Base-by-base conservation (phyloP, 164 flowering plant species). In the Kalanchoe fedtschenkoi region DNA sequence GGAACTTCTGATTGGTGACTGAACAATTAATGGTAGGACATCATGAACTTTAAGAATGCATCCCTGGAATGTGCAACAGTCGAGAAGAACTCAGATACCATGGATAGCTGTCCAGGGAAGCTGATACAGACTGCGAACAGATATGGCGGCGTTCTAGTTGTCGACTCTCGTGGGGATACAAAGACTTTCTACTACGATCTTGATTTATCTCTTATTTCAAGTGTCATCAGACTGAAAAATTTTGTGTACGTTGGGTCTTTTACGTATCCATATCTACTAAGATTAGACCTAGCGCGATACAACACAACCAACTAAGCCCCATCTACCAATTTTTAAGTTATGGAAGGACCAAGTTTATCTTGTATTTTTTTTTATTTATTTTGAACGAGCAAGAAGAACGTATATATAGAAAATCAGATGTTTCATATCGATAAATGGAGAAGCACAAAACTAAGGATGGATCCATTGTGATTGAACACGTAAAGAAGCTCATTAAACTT, bases 131-230 rank as follows among this genome's bases (percentile, higher is more conserved):
- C 17, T 0, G 5, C 60, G 24, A 62, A 64, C 51, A 70, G 66
- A 28, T 54, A 71, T 44, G 70, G 75, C 0, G 89, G 91, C 33
- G 77, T 72, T 54, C 8, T 86, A n/a, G 74, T 68, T 0, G 87
- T 84, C 21, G 89, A 81, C 69, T 47, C 81, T 74, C 75, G 74
- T n/a, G 95, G 91, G 13, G 73, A 81, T 13, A 76, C 81, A 5
- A 30, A 61, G 2, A 82, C 79, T 1, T 75, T 75, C 43, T 83
- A 80, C 30, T 56, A 65, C 17, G 91, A 85, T 70, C 71, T 69
- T 0, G 62, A 15, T 14, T 28, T 76, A 61, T n/a, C 70, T 2
- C 8, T 61, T 14, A 46, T 80, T 3, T 30, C 90, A 0, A 60
- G 70, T 47, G 86, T 75, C 14, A 51, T 81, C 41, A 81, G 72